Evolutionary conservation across 2,329 filamentous ascomycete genomes (phyloP), one percentile per base, ranked within the genome.

Genomic region (Trichoderma harzianum): DNA sequence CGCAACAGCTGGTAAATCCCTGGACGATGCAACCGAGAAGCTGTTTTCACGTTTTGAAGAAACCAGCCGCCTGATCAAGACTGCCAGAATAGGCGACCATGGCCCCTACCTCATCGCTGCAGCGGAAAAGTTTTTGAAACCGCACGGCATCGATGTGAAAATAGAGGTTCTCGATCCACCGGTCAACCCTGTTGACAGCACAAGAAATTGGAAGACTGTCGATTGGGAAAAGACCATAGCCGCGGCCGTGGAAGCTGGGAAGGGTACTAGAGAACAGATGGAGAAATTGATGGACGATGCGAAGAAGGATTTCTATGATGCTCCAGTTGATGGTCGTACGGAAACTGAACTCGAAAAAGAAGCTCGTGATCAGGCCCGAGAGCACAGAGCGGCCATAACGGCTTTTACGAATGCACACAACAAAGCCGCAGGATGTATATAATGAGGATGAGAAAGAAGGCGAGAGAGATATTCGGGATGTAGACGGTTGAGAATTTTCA

Each of bases 11-110:
- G 51, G 26, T 12, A 30, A 65, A 65, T 8, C 43, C 16, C 24
- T n/a, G 62, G 18, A 18, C 24, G 26, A 26, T 12, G 30, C 55
- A 43, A 43, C 39, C 64, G 0, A 57, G 64, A 67, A 67, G 26
- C 26, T 53, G 11, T 66, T 66, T 24, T 12, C 53, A 7, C 63
- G 63, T 30, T 66, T 66, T 24, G 63, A 26, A 8, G 63, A 66
- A 24, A 66, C 63, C 18, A 51, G 26, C 47, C 16, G 24, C n/a
- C 63, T 28, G 63, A 66, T 66, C 34, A 66, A 66, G 39, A 32
- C 39, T 26, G 63, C 63, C 16, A 67, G 64, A 67, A 24, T 57
- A 16, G 64, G 64, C 28, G 64, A 67, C 32, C 64, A 67, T 57
- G 47, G 64, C 18, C 26, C 1, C 34, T 36, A 36, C 34, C 34